Conservation (phyloP, 345 rosid species). For the Raphanus raphanistrum region DNA sequence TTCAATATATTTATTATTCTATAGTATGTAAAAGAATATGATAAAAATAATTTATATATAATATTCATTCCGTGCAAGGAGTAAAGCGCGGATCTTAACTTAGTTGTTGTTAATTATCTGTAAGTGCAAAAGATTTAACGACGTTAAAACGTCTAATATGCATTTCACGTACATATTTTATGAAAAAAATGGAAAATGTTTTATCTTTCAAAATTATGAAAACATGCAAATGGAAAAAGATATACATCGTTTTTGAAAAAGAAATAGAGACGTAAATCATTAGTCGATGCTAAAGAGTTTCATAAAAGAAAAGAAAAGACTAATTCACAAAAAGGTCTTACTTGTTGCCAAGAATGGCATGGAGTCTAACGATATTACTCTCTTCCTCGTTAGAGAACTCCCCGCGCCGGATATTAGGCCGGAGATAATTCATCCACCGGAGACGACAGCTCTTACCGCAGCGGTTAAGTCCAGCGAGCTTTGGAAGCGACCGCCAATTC, state of each 20-base stretch:
- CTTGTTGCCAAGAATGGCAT: constrained; percentile 82
- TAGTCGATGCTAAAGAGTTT: not conserved
- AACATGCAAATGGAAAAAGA: not conserved
- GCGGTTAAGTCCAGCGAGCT: constrained; percentile 74
- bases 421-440: constrained; percentile 86
- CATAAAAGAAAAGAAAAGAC: not conserved
- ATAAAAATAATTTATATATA: no score
- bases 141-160: not conserved
- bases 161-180: no score
- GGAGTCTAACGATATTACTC: constrained; percentile 61
- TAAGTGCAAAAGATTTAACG: no score
- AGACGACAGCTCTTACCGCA: constrained; percentile 94
- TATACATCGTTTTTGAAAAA: no score
- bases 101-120: no score
- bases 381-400: constrained; percentile 76
- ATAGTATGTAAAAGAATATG: no score
- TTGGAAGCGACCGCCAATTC: constrained; percentile 77
- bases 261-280: not conserved
- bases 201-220: not conserved
- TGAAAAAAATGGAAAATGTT: not conserved
- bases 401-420: constrained; percentile 89
- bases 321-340: constrained; percentile 28
- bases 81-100: no score
- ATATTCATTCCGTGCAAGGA: no score
- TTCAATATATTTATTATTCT: no score